Evolutionary conservation across 106 monocot species (phyloP), one percentile per base, ranked within the genome.

Genomic region (Cymbidium sinense): DNA sequence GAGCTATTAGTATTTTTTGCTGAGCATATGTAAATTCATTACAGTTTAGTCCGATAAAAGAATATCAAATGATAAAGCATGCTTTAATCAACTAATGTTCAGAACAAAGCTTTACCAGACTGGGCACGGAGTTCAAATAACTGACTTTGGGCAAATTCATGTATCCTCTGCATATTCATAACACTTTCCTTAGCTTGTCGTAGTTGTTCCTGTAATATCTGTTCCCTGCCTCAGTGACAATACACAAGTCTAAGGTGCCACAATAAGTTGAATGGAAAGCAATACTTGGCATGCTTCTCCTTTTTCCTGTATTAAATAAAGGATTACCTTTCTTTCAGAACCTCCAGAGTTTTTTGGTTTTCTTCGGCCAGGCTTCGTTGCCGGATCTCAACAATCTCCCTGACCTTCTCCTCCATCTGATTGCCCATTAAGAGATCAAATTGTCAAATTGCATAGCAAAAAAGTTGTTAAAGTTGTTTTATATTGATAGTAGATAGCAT

Each of bases 341-440:
- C 91, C 76, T 98, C 96, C 30, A 98, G 86, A 54, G 94, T 98
- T 84, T 92, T 98, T 77, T 98, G 96, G 73, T 90, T 98, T 81
- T 98, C 96, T 85, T 98, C 96, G 36, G 96, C 91, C 36, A 98
- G 81, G 76, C 87, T 98, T 28, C 96, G 89, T 74, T 98, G 96
- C 75, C 90, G 91, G 64, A 98, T 98, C 78, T 98, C 96, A 81
- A 98, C 96, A 79, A 98, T 85, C 80, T 98, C 96, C 70, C 89
- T 91, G 35, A 98, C 93, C 84, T 98, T 98, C 81, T 98, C 96
- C 77, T 98, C 96, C 96, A 98, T 98, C 96, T 98, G 81, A 76
- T 74, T 31, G 34, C n/a, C 55, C 77, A 77, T 78, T 70, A 23
- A 62, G 20, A 41, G 65, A 34, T 77, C 41, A 82, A 3, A 30